Evolutionary conservation across 2,329 filamentous ascomycete species (phyloP), one percentile per base, ranked within the genome.

Genomic region (Xylariaceae sp.): DNA sequence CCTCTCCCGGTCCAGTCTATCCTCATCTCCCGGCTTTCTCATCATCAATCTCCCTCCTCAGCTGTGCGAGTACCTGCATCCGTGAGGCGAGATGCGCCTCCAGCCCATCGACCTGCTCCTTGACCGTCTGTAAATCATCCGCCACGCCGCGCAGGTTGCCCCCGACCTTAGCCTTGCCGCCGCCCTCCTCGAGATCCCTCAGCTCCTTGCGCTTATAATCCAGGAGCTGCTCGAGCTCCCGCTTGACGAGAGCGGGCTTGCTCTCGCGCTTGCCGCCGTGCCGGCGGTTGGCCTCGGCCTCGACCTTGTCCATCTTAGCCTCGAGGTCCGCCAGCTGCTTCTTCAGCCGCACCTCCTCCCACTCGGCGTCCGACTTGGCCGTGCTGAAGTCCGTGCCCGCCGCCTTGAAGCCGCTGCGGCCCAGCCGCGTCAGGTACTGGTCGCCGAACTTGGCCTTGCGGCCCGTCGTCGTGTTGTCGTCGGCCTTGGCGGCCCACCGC

Each of bases 371-470:
- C 56, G 89, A 89, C 70, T 92, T 90, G 59, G 90, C 88, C 30
- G 83, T 81, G 53, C 86, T 88, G 71, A 97, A 97, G 75, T 99
- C 92, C 1, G 94, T 99, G 21, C 94, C 94, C 33, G 87, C 79
- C 7, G 89, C 84, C 68, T 89, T 87, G 75, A 94, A 93, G 54
- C 83, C 87, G 62, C 87, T 86, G 67, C 92, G 88, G 46, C 94
- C 94, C 32, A 99, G 81, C 10, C 94, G 87, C 57, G 90, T 95
- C 52, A 99, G 83, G 74, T 97, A 99, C 60, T 96, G 90, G 72
- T 99, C 94, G 61, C 94, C 94, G 69, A 99, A 99, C 76, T 96
- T 97, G 64, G 92, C 88, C 76, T 99, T 99, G 68, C 90, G 88
- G 53, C 93, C 92, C 0, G 91, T 94, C 29, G 83, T 76, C 0